Percentiles rank a stretch among this genome's conserved stretches.
Conservation (phyloP, 192 early-diverging fungal genomes). For the Ambispora gerdemannii region DNA sequence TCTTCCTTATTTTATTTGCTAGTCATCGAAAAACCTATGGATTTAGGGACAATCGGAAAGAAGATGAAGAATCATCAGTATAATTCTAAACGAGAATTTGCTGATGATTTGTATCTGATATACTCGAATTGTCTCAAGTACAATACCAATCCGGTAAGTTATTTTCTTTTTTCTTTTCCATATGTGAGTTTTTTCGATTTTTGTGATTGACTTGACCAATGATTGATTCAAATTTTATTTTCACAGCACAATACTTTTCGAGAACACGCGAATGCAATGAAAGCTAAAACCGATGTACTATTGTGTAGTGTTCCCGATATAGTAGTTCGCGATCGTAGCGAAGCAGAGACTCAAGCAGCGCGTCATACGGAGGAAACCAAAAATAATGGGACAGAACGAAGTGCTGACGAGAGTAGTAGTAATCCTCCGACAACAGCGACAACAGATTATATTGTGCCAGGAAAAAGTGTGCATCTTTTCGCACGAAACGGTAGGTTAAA, state of each 20-base stretch:
- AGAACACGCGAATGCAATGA: slow-evolving; percentile 79
- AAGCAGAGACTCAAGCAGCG: slow-evolving; percentile 49
- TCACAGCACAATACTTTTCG: slow-evolving; percentile 79
- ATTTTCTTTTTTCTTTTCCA: background rate
- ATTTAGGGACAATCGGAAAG: slow-evolving; percentile 84
- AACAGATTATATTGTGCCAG: background rate
- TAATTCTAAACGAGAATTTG: slow-evolving; percentile 83
- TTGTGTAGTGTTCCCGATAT: slow-evolving; percentile 84
- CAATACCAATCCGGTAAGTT: slow-evolving; percentile 73
- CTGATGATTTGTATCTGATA: slow-evolving; percentile 83
- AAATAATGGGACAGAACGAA: slow-evolving; percentile 40
- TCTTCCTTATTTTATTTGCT: slow-evolving; percentile 9
- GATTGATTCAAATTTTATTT: slow-evolving; percentile 10
- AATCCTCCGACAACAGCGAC: slow-evolving; percentile 33
- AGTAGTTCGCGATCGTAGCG: slow-evolving; percentile 58
- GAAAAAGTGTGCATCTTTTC: background rate
- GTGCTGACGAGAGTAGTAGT: background rate
- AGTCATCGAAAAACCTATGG: slow-evolving; percentile 96
- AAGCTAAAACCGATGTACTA: slow-evolving; percentile 67
- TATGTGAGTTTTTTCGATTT: background rate
- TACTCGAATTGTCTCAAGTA: slow-evolving; percentile 90
- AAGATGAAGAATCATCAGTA: slow-evolving; percentile 82
- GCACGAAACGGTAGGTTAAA: background rate
- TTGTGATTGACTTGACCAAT: background rate
- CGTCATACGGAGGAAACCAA: slow-evolving; percentile 60